Evolutionary conservation across 257 asterid species (phyloP), one percentile per base, ranked within the genome.

Genomic region (Jacaranda mimosifolia): DNA sequence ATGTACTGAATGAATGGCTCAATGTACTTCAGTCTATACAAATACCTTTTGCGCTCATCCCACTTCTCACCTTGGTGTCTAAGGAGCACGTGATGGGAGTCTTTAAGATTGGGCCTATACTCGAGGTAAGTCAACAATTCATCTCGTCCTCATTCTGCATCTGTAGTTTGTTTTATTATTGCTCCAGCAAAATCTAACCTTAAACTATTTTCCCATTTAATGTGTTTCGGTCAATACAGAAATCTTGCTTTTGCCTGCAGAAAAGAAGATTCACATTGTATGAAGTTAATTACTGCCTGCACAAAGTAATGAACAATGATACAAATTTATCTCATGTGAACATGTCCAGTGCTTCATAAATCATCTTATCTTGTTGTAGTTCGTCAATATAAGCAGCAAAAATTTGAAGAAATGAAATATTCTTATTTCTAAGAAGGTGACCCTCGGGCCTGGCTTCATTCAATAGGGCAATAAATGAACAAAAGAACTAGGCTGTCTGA

Each of bases 21-120:
- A 96, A 96, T 72, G 97, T 96, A 79, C 89, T 96, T 15, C 99
- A 96, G 85, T 96, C 99, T 39, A 75, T 96, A 58, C 99, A 93
- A 85, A 96, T 96, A 73, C 99, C 99, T 45, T 96, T 96, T 57
- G 99, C 99, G 0, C 97, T 96, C 71, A 93, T 96, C 76, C 99
- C 99, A 18, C 98, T 96, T 83, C 89, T 96, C 39, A 93, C 97
- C n/a, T 85, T 96, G 89, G 98, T 96, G 83, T 82, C 99, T 9
- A 93, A 96, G 88, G 97, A 96, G 82, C 74, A 90, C 77, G 85
- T 96, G 58, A 96, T 96, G 99, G 97, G 98, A 75, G 84, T 67
- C 21, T 96, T 96, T 66, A 91, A 84, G 86, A 91, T 96, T 53
- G 94, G 96, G 55, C 97, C 89, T 39, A 17, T 78, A 12, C 82